Evolutionary conservation across 768 basidiomycete species (phyloP).

Genomic region (Dendrothele bispora): DNA sequence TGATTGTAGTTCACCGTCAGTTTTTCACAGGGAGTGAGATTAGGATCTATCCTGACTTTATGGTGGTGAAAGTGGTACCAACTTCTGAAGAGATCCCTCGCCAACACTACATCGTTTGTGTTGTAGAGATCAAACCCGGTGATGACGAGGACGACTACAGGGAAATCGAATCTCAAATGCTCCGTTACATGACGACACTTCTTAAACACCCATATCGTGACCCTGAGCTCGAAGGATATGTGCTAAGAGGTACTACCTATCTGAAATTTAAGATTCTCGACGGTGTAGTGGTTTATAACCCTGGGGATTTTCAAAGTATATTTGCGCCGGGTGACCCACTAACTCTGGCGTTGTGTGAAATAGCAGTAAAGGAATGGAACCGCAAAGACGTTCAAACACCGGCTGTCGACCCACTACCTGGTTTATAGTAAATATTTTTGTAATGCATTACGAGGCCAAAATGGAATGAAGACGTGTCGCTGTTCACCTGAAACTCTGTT

Average conservation of each 20-base stretch:
- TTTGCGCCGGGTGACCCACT: not conserved
- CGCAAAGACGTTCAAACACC: not conserved
- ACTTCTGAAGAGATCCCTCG: not conserved
- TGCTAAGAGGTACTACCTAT: not conserved
- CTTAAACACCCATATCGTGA: not conserved
- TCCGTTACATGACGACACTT: not conserved
- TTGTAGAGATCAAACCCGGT: not conserved
- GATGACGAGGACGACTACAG: not conserved
- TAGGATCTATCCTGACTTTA: not conserved
- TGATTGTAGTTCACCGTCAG: no score
- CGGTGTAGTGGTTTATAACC: not conserved
- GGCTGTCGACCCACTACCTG: no score
- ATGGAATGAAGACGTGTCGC: no score
- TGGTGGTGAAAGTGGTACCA: not conserved
- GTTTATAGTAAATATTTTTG: no score
- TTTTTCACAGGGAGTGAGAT: not conserved
- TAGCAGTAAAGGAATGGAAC: not conserved
- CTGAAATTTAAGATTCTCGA: not conserved
- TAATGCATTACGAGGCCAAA: no score
- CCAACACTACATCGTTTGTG: not conserved
- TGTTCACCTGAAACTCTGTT: no score
- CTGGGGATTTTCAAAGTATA: not conserved
- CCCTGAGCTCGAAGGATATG: not conserved
- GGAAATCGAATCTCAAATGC: not conserved
- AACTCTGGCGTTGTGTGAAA: not conserved